phyloP scores from a whole-genome alignment of 2,329 filamentous ascomycete genomes.

The Aspergillus ibericus region DNA sequence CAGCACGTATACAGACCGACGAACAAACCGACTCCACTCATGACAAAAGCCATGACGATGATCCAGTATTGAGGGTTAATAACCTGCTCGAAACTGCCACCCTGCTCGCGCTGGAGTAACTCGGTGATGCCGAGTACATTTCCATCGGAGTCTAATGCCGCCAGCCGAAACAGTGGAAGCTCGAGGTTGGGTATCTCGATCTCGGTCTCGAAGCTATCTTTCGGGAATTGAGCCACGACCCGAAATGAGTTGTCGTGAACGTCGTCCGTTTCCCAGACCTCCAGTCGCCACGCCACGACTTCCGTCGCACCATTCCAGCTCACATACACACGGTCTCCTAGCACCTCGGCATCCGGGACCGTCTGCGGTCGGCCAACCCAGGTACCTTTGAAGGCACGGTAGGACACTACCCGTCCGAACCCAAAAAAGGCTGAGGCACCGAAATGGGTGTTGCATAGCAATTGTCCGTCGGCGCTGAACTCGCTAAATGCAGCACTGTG shows the following conservation, averaged over 20 bases:
- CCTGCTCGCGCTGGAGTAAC: slow-evolving; percentile 13
- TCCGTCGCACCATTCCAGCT: slow-evolving; percentile 52
- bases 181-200: slow-evolving; percentile 20
- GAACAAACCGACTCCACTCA: slow-evolving; percentile 14
- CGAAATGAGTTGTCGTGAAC: slow-evolving; percentile 15
- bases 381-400: slow-evolving; percentile 55
- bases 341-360: slow-evolving; percentile 23
- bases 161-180: slow-evolving; percentile 19
- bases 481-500: slow-evolving; percentile 53
- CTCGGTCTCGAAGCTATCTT: slow-evolving; percentile 35
- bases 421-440: slow-evolving; percentile 36
- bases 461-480: slow-evolving; percentile 50
- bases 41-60: slow-evolving; percentile 12
- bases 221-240: slow-evolving; percentile 19
- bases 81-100: background rate
- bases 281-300: slow-evolving; percentile 32
- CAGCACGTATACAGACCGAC: slow-evolving; percentile 15
- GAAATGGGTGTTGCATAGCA: slow-evolving; percentile 56
- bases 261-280: slow-evolving; percentile 18
- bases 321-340: slow-evolving; percentile 36
- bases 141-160: slow-evolving; percentile 20
- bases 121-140: slow-evolving; percentile 18
- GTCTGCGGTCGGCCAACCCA: slow-evolving; percentile 55
- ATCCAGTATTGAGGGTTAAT: slow-evolving; percentile 18
- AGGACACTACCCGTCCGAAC: slow-evolving; percentile 49